A percentile compares a stretch with the other conserved stretches of the same genome.
These are phyloP conservation scores for Brassica hybrid DNA, from an alignment of 441 rosid genomes.

Conservation along the genomic window DNA sequence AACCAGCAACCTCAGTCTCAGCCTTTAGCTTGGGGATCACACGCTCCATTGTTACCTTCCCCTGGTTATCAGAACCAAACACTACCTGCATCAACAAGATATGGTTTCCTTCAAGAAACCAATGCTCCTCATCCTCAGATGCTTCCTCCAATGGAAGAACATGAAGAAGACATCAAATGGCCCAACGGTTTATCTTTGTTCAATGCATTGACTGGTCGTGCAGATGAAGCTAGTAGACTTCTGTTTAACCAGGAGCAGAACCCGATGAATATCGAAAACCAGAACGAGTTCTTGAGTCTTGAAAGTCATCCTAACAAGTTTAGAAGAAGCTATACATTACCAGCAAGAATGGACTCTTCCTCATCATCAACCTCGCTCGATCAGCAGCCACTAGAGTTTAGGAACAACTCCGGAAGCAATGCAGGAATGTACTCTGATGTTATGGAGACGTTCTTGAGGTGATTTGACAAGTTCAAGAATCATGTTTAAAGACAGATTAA, in stretches of 20 bases:
- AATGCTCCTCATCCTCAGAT: constrained; percentile 70
- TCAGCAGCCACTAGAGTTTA: constrained; percentile 56
- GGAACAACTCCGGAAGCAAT: constrained; percentile 50
- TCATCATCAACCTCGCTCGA: constrained; percentile 72
- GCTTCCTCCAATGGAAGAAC: constrained; percentile 76
- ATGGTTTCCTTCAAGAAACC: constrained; percentile 59
- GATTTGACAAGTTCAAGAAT: constrained; percentile 40
- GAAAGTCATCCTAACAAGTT: constrained; percentile 74
- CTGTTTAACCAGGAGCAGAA: constrained; percentile 65
- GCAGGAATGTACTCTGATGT: constrained; percentile 70
- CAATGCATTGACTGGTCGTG: constrained; percentile 73
- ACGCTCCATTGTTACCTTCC: constrained; percentile 70
- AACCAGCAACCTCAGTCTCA: constrained; percentile 57
- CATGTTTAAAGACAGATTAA: background rate
- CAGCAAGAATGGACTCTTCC: constrained; percentile 80
- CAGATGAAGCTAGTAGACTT: constrained; percentile 67
- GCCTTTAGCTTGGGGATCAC: constrained; percentile 67
- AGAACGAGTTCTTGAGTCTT: constrained; percentile 73
- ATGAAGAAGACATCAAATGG: constrained; percentile 89
- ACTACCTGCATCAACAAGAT: constrained; percentile 46
- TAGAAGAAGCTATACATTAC: constrained; percentile 77
- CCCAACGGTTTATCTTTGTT: constrained; percentile 81
- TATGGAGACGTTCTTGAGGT: constrained; percentile 84
- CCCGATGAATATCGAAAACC: constrained; percentile 49
- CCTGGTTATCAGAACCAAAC: constrained; percentile 66